Evolutionary conservation across 352 stramenopile species (phyloP).

Genomic region (Phytopythium boreale): DNA sequence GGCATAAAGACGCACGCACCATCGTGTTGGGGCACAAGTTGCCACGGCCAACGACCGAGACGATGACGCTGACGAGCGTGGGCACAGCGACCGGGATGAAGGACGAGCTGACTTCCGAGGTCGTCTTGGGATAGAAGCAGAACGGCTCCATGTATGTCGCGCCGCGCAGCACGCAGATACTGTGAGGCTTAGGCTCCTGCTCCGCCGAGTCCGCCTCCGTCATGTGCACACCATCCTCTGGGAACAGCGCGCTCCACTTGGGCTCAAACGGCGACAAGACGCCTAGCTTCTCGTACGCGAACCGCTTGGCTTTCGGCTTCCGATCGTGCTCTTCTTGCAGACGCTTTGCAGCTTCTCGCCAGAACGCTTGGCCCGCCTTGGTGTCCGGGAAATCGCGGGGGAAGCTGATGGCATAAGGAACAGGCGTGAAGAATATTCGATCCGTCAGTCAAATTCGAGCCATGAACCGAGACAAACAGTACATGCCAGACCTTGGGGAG

Average conservation of each 20-base stretch:
- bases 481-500: constrained; percentile 27
- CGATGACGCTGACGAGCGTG: constrained; percentile 62
- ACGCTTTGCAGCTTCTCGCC: constrained; percentile 26
- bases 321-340: constrained; percentile 26
- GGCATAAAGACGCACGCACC: constrained; percentile 26
- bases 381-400: constrained; percentile 78
- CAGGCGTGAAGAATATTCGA: background rate
- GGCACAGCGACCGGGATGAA: constrained; percentile 57
- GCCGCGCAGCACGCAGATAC: constrained; percentile 55
- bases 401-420: constrained; percentile 43
- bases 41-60: constrained; percentile 53
- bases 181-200: constrained; percentile 4
- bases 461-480: background rate
- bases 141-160: constrained; percentile 73
- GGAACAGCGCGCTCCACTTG: constrained; percentile 52
- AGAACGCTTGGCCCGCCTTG: constrained; percentile 48
- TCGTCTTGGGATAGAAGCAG: constrained; percentile 30
- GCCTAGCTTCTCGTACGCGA: constrained; percentile 57
- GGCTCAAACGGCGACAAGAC: constrained; percentile 62
- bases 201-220: constrained; percentile 12
- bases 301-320: constrained; percentile 70
- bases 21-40: constrained; percentile 57
- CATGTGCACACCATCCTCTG: background rate
- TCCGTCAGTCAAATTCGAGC: background rate
- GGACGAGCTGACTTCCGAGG: background rate